phyloP scores from a whole-genome alignment of 495 filamentous ascomycete species.

The Aspergillus wentii region DNA sequence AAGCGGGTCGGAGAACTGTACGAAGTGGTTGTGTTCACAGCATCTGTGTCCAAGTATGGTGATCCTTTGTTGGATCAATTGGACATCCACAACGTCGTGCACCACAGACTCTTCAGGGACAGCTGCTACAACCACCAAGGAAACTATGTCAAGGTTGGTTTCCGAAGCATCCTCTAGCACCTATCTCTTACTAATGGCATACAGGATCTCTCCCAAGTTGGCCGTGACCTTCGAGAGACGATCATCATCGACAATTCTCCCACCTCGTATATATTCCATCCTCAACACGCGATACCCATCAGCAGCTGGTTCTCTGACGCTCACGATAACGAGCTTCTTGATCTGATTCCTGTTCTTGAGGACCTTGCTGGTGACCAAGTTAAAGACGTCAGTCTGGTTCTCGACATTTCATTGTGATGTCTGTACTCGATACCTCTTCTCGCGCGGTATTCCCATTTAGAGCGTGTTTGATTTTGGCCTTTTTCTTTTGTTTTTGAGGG shows the following conservation, averaged over 20 bases:
- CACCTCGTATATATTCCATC: constrained; percentile 99
- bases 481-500: constrained; percentile 6
- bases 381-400: constrained; percentile 92
- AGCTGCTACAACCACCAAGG: constrained; percentile 99
- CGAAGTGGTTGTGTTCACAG: constrained; percentile 97
- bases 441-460: constrained; percentile 28
- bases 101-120: constrained; percentile 94
- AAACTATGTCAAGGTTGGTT: constrained; percentile 87
- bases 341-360: constrained; percentile 97
- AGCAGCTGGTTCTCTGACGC: constrained; percentile 99
- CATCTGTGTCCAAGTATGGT: constrained; percentile 98
- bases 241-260: constrained; percentile 99
- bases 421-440: constrained; percentile 26
- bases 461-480: constrained; percentile 25
- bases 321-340: constrained; percentile 97
- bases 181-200: constrained; percentile 14
- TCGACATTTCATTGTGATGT: constrained; percentile 83
- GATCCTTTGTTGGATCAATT: constrained; percentile 95
- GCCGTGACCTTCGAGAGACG: constrained; percentile 90
- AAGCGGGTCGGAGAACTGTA: constrained; percentile 97
- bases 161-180: neutral
- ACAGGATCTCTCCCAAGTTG: constrained; percentile 90
- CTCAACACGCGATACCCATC: constrained; percentile 97
- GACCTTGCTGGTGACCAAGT: constrained; percentile 86
- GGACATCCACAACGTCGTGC: constrained; percentile 94